Percentiles rank a stretch among this genome's conserved stretches.
phyloP scores from a whole-genome alignment of 2,329 filamentous ascomycete species.

The Graphium sp. region DNA sequence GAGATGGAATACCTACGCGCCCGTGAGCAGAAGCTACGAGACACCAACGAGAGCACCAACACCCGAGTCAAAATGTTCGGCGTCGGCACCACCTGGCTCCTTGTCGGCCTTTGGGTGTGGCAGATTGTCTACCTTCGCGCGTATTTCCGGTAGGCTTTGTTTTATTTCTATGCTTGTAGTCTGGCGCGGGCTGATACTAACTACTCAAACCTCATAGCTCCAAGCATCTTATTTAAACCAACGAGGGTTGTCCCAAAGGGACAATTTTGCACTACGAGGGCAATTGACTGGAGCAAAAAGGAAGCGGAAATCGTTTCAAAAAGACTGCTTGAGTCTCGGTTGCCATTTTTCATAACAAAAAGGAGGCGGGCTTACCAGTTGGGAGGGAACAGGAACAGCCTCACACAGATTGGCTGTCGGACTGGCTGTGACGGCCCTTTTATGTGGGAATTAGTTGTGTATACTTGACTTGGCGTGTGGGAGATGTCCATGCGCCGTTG shows the following conservation, averaged over 20 bases:
- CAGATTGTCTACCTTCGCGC: constrained; percentile 95
- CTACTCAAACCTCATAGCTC: constrained; percentile 24
- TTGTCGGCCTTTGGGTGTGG: constrained; percentile 82
- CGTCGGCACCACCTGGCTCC: constrained; percentile 78
- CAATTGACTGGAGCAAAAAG: no score
- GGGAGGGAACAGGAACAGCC: not conserved
- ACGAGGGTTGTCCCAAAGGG: no score
- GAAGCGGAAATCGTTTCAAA: no score
- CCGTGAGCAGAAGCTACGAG: constrained; percentile 86
- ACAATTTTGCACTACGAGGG: no score
- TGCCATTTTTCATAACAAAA: no score
- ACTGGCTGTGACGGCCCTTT: no score
- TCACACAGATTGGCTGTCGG: not conserved
- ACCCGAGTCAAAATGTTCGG: constrained; percentile 98
- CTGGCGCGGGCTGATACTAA: constrained; percentile 3
- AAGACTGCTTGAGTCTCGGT: no score
- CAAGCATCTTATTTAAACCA: constrained; percentile 48
- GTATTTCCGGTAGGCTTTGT: constrained; percentile 80
- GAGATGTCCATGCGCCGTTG: no score
- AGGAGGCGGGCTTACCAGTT: constrained; percentile 2
- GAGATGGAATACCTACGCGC: constrained; percentile 93
- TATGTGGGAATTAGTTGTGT: no score
- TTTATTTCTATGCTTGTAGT: not conserved
- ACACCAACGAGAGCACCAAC: constrained; percentile 99
- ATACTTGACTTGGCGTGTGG: no score